Evolutionary conservation across 2,329 filamentous ascomycete genomes (phyloP), one percentile per base, ranked within the genome.

Genomic region (Neofusicoccum ribis): DNA sequence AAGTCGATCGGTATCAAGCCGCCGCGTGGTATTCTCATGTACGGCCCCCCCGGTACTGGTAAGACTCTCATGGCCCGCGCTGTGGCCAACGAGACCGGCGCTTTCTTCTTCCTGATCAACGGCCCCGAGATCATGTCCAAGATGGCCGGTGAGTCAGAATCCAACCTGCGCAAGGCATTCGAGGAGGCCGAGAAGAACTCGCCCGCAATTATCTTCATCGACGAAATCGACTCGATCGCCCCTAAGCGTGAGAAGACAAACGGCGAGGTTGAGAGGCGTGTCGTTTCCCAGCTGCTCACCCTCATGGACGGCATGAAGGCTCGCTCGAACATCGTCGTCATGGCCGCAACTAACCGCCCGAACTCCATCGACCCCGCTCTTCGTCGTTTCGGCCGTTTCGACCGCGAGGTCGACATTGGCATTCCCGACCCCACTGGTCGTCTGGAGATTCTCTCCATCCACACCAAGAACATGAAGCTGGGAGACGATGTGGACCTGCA

Each of bases 391-490:
- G 95, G 95, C 69, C 95, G 95, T 81, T 98, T 99, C 84, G 95
- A 99, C 79, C 95, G 95, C 79, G 95, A 98, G 81, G 94, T 99
- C 70, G 95, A 99, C 77, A 97, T 99, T 76, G 93, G 94, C 75
- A 96, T 98, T 71, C 95, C 95, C 63, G 95, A 98, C 83, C 95
- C 95, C 60, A 98, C 94, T 73, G 95, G 95, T 69, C 95, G 95
- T 86, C 91, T 99, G 43, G 95, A 99, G 86, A 98, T 99, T 76
- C 89, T 99, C 67, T 92, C 96, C 81, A 99, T 99, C 72, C 95
- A 99, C 87, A 99, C 95, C 81, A 99, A 99, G 90, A 99, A 99
- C 88, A 99, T 99, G 95, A 99, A 99, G 86, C 88, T 99, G 68
- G 93, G 82, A 67, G 95, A 98, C 66, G 95, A 98, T 73, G 95